Base-by-base conservation (phyloP, 768 basidiomycete genomes). In the Neoboletus subvelutipes region DNA sequence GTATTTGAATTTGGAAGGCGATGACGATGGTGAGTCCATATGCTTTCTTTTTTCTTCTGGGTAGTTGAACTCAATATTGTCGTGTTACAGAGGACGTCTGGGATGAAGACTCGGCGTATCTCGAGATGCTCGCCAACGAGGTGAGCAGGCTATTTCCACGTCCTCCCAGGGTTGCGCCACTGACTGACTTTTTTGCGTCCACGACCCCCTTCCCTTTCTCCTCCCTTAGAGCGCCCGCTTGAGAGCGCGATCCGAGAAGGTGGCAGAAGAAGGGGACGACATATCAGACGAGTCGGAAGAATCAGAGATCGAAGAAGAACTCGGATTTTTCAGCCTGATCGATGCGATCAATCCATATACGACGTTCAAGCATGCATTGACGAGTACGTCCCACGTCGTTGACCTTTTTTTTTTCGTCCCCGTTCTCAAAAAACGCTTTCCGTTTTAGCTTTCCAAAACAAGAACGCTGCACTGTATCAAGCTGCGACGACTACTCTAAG, bases 61-160 rank as follows among this genome's bases (percentile, higher is more conserved):
- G 4, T 7, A 33, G 3, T 31, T 20, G 37, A 42, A 29, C 39
- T 45, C 22, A 20, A 42, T 22, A 54, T 60, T 2, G 17, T 59
- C 20, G 17, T 45, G 2, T 20, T 37, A 58, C 62, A 86, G 92
- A 90, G 67, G 93, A 95, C 70, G 90, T 94, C 17, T 93, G 88
- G 86, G 92, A 94, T 65, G 87, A 90, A 56, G 90, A 93, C 63
- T 92, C 91, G 9, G 90, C 88, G 8, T 95, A 94, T 68, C 78
- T 93, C 43, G 92, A 94, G 70, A 76, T 92, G 80, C 81, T 95
- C 34, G 92, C 91, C 8, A 83, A 84, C 63, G 88, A 94, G 80
- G 90, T 89, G 68, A 45, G 73, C 61, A 5, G 11, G n/a, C 26
- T 15, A 17, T 18, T 36, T 49, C 18, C 1, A 22, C 13, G n/a